phyloP scores from a whole-genome alignment of 2,329 filamentous ascomycete species.

The Ustulina deusta region DNA sequence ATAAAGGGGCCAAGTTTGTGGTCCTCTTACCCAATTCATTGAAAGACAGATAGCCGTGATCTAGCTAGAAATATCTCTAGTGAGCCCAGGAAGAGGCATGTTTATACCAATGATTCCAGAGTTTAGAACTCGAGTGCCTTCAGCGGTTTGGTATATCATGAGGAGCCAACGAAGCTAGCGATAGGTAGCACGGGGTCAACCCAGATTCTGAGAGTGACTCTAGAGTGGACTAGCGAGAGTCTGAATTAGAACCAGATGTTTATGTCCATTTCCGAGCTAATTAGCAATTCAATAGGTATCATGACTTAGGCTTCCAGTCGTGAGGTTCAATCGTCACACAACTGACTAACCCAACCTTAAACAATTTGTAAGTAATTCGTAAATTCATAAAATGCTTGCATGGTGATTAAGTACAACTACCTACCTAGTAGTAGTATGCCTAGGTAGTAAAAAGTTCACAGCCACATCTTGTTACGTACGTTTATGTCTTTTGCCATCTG shows the following conservation, averaged over 20 bases:
- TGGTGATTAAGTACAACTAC: no score
- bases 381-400: no score
- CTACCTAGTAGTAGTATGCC: not conserved
- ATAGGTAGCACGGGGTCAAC: not conserved
- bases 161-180: no score
- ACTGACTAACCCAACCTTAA: no score
- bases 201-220: not conserved
- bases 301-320: no score
- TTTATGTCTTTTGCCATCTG: not conserved
- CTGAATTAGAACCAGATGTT: not conserved
- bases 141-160: not conserved
- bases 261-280: not conserved
- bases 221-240: not conserved
- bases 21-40: not conserved
- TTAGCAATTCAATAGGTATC: no score
- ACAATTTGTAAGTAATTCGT: no score
- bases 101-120: not conserved
- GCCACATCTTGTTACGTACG: constrained; percentile 11
- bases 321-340: no score
- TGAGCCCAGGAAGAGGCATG: no score
- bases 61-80: not conserved
- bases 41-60: not conserved
- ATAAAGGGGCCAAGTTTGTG: not conserved
- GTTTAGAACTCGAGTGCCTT: not conserved
- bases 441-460: not conserved